phyloP scores from a whole-genome alignment of 345 rosid genomes.

The Rhizophora mangle region DNA sequence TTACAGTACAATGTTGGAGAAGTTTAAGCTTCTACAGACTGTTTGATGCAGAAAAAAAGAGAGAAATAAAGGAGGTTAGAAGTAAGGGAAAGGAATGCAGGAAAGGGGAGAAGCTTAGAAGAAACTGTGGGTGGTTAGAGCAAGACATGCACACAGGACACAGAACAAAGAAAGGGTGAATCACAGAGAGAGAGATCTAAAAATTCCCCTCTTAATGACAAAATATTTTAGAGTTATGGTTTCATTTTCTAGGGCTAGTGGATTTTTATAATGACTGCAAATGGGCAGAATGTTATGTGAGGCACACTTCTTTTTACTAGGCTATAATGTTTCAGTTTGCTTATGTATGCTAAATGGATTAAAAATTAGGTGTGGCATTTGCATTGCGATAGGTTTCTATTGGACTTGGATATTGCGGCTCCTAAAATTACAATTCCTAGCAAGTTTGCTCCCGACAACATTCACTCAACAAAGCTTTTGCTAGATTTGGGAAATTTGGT shows the following conservation, averaged over 20 bases:
- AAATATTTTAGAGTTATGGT: constrained; percentile 10
- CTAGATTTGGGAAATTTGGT: constrained; percentile 94
- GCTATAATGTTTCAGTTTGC: not conserved
- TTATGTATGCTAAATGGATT: not conserved
- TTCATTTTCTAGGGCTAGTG: not conserved
- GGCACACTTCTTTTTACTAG: not conserved
- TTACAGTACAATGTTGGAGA: no score
- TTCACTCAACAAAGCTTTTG: constrained; percentile 77
- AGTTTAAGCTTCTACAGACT: no score
- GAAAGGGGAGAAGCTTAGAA: no score
- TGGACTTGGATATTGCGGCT: constrained; percentile 97
- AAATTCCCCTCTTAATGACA: no score
- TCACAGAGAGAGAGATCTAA: no score
- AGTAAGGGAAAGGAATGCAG: no score
- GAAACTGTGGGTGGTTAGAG: no score
- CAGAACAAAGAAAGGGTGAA: no score
- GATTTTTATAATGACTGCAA: not conserved
- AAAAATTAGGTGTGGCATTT: constrained; percentile 12
- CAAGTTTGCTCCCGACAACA: constrained; percentile 67
- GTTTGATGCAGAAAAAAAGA: no score
- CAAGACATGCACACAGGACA: no score
- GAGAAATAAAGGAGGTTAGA: no score
- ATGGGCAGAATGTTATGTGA: not conserved
- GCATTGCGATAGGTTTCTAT: constrained; percentile 61
- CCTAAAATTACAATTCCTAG: constrained; percentile 99